Evolutionary conservation across 768 basidiomycete species (phyloP).

Genomic region (Scleroderma bovista): DNA sequence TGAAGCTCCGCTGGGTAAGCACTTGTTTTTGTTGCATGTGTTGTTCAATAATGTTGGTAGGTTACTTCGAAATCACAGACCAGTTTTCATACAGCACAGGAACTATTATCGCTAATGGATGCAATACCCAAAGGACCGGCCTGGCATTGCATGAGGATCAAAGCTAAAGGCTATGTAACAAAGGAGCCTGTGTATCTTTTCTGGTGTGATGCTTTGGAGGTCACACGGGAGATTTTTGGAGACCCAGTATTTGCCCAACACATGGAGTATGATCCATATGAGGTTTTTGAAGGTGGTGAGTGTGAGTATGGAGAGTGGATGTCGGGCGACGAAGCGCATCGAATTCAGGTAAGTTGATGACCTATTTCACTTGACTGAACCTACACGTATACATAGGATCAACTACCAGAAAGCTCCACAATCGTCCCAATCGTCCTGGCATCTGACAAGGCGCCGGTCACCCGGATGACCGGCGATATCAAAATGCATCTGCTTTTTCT

Average conservation of each 20-base stretch:
- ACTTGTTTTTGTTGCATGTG: not conserved
- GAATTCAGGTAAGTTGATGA: not conserved
- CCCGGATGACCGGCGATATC: not conserved
- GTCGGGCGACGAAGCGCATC: not conserved
- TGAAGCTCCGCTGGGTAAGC: not conserved
- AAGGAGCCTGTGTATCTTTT: not conserved
- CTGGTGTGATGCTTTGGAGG: not conserved
- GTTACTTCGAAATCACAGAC: not conserved
- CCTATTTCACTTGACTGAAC: not conserved
- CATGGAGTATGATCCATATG: not conserved
- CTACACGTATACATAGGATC: not conserved
- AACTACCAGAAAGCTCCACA: slow-evolving; percentile 5
- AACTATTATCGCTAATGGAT: not conserved
- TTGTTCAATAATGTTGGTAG: not conserved
- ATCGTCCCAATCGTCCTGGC: slow-evolving; percentile 12
- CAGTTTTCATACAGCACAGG: not conserved
- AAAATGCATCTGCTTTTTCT: slow-evolving; percentile 8
- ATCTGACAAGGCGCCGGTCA: slow-evolving; percentile 15
- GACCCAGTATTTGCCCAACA: not conserved
- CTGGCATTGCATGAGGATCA: not conserved
- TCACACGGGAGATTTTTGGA: not conserved
- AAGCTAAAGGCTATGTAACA: not conserved
- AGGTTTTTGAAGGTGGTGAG: not conserved
- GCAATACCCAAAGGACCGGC: not conserved
- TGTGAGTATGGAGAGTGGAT: slow-evolving; percentile 1